Percentiles rank a stretch among this genome's conserved stretches.
Evolutionary conservation across 148 eudicot genomes (phyloP).

Genomic region (Amaranthus cruentus): DNA sequence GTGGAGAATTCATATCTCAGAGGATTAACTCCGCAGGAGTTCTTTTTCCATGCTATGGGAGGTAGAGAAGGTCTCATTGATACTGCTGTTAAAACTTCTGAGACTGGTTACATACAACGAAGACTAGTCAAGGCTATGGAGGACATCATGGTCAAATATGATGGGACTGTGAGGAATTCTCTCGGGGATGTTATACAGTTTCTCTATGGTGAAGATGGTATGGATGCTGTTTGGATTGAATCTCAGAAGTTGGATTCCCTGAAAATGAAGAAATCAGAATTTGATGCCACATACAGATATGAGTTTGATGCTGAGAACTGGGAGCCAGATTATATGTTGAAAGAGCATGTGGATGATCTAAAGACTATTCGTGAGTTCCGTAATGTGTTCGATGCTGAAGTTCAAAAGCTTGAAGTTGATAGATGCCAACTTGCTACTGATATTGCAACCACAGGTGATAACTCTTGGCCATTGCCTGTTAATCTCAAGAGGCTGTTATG

Average conservation of each 20-base stretch:
- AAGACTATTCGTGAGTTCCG: slow-evolving; percentile 88
- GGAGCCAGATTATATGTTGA: slow-evolving; percentile 86
- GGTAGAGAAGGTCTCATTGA: slow-evolving; percentile 99
- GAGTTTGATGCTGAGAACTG: slow-evolving; percentile 78
- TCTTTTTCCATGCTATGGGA: slow-evolving; percentile 99
- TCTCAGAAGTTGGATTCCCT: slow-evolving; percentile 81
- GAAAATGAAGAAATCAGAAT: slow-evolving; percentile 69
- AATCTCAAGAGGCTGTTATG: slow-evolving; percentile 78
- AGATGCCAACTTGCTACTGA: slow-evolving; percentile 79
- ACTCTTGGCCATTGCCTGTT: slow-evolving; percentile 92
- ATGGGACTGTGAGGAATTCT: slow-evolving; percentile 94
- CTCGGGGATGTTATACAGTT: slow-evolving; percentile 98
- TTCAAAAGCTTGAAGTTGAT: slow-evolving; percentile 86
- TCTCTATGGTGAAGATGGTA: slow-evolving; percentile 98
- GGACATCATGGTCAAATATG: slow-evolving; percentile 99
- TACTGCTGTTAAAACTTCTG: slow-evolving; percentile 98
- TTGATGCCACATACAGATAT: slow-evolving; percentile 52
- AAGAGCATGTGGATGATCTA: slow-evolving; percentile 86
- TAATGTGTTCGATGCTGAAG: slow-evolving; percentile 94
- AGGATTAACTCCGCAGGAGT: slow-evolving; percentile 96
- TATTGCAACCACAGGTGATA: slow-evolving; percentile 96
- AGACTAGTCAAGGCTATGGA: slow-evolving; percentile 99
- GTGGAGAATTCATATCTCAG: slow-evolving; percentile 96
- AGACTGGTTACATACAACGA: slow-evolving; percentile 97
- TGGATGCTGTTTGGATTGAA: slow-evolving; percentile 99